Evolutionary conservation across 2,329 filamentous ascomycete genomes (phyloP).

Genomic region (Diplodia corticola): DNA sequence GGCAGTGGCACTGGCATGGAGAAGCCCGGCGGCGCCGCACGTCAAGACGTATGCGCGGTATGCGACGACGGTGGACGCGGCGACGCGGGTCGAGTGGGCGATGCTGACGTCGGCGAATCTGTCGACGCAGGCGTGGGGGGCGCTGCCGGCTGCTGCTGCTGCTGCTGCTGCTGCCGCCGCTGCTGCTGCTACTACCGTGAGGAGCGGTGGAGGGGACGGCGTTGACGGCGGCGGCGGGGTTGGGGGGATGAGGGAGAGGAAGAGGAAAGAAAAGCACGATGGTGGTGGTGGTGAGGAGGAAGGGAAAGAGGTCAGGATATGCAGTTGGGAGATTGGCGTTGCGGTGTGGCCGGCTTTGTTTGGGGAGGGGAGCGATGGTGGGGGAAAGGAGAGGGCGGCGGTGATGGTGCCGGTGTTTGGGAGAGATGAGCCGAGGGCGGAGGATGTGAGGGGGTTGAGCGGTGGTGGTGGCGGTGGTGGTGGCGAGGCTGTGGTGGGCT

Average conservation of each 20-base stretch:
- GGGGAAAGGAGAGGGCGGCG: constrained; percentile 20
- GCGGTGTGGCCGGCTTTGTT: constrained; percentile 72
- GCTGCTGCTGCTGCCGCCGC: too few relatives aligned
- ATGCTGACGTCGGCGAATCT: constrained; percentile 88
- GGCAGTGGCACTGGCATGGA: constrained; percentile 33
- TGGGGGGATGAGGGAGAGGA: background rate
- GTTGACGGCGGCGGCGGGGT: too few relatives aligned
- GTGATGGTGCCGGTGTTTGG: constrained; percentile 72
- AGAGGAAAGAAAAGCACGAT: background rate
- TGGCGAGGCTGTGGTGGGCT: constrained; percentile 62
- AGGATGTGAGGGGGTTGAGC: constrained; percentile 25
- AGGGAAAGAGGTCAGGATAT: constrained; percentile 57
- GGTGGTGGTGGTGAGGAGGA: background rate
- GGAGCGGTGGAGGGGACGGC: background rate
- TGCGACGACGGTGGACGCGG: background rate
- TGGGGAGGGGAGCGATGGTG: constrained; percentile 23
- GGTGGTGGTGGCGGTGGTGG: too few relatives aligned
- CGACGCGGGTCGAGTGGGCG: constrained; percentile 72
- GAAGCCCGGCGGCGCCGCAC: constrained; percentile 72
- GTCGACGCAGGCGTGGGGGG: constrained; percentile 87
- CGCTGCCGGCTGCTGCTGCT: constrained; percentile 50
- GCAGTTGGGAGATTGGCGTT: constrained; percentile 83
- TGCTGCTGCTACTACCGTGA: too few relatives aligned
- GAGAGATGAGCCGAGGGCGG: constrained; percentile 53
- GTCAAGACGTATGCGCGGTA: constrained; percentile 82